Evolutionary conservation across 2,329 filamentous ascomycete species (phyloP), one percentile per base, ranked within the genome.

Genomic region (Xylariaceae sp.): DNA sequence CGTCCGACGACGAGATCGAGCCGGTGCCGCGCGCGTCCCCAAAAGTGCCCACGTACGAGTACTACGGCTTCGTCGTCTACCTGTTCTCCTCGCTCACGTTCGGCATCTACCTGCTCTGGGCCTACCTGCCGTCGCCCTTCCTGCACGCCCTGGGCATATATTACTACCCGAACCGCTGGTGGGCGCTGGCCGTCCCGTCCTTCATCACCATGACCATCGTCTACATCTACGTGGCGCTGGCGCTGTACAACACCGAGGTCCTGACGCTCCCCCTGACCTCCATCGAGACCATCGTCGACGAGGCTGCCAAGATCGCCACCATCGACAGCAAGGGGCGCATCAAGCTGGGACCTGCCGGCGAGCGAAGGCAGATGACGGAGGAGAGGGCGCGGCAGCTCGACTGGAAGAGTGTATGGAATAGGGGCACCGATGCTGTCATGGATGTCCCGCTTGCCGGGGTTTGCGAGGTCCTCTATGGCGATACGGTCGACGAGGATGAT

Each of bases 131-230:
- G 0, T 87, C 85, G 16, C 88, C 89, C 0, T 88, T 97, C 60
- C 74, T 98, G 30, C 88, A 95, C 60, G 87, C 87, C 43, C 75
- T 98, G 40, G 90, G 92, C 14, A 94, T 98, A 41, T 83, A 88
- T 66, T 97, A 97, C 71, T 98, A 96, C 56, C 92, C 92, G 1
- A 88, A 96, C 62, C 80, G 92, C 33, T 98, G 92, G 92, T 98
- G 92, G 92, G 87, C 86, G 33, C 75, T 98, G 14, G 92, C 92
- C 1, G 80, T 96, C 11, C 92, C 92, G 0, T 83, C 85, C 5
- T 97, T 88, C 70, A 70, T 96, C 21, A 89, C 96, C 39, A 89
- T 92, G 74, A 67, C 82, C 31, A 71, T 97, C 23, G 74, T 92
- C 17, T 98, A 94, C 66, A 94, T 96, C 48, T 98, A 95, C 65